Evolutionary conservation across 495 filamentous ascomycete species (phyloP), one percentile per base, ranked within the genome.

Genomic region (Bombardia bombarda): DNA sequence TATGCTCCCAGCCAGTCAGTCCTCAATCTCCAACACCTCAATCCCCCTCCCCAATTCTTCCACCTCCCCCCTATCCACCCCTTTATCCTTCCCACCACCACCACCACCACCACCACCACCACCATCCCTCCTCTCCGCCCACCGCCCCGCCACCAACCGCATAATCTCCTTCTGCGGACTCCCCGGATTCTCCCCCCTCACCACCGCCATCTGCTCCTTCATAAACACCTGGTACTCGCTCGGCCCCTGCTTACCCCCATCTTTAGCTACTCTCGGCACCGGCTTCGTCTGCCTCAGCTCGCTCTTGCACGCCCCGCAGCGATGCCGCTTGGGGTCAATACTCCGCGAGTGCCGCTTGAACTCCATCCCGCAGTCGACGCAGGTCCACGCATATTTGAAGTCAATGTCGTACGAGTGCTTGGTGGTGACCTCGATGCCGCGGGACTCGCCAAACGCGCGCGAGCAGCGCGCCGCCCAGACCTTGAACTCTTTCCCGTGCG

Each of bases 351-450:
- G 90, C 3, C 90, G 73, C 48, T 85, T 81, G 53, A 80, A 90
- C 53, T 78, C 75, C 23, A 66, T 56, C 1, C 57, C 71, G 53
- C 90, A 97, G 14, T 43, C 68, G n/a, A 52, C 64, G 55, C 92
- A 98, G 22, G 67, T 58, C 90, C 93, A 97, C 19, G 86, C 62
- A 61, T 87, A 98, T 66, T 88, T 94, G 67, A 83, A 92, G 38
- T 85, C 78, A 55, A 96, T 96, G 43, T 82, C 71, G 60, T 95
- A 98, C 35, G 57, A 68, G 58, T 98, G 92, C 48, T 84, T 89
- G 0, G 87, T 95, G 3, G 87, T 92, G 4, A 96, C 85, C 13
- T 77, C 57, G 32, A 96, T 74, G 16, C 60, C 62, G 8, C 75
- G 71, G 32, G 18, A 21, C 74, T 55, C 17, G 0, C 52, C 61